phyloP scores from a whole-genome alignment of 2,329 filamentous ascomycete genomes.

The Apiospora saccharicola region DNA sequence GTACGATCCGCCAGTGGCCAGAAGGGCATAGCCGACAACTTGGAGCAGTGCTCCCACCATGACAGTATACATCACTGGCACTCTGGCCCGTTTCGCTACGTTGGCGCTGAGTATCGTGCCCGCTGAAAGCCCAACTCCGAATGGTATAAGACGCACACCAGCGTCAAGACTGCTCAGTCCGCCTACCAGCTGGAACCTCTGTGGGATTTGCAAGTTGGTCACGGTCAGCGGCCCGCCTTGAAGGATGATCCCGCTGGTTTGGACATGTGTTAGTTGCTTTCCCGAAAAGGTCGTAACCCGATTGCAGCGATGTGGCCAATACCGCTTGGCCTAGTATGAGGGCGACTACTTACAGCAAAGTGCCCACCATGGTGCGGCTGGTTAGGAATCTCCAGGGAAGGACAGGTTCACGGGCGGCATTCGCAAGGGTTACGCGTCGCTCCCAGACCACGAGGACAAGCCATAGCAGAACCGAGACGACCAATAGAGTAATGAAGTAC shows the following conservation, averaged over 20 bases:
- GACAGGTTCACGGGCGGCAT: background rate
- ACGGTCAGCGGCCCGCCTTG: background rate
- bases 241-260: background rate
- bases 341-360: background rate
- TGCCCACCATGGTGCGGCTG: background rate
- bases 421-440: background rate
- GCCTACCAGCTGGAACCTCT: background rate
- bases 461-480: background rate
- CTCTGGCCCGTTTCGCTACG: conserved; percentile 23
- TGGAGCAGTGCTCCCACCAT: conserved; percentile 29
- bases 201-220: background rate
- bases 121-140: background rate
- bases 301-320: too few species aligned
- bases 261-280: background rate
- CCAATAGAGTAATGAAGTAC: background rate
- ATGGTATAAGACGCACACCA: background rate
- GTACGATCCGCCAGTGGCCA: conserved; percentile 27
- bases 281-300: too few species aligned
- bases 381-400: background rate
- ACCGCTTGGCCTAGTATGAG: too few species aligned
- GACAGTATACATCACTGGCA: conserved; percentile 29
- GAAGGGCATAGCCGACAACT: conserved; percentile 29
- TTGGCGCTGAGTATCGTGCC: background rate
- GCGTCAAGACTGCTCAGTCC: background rate
- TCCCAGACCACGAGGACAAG: background rate